phyloP scores from a whole-genome alignment of 192 early-diverging fungal species.

The Gryganskiella cystojenkinii region DNA sequence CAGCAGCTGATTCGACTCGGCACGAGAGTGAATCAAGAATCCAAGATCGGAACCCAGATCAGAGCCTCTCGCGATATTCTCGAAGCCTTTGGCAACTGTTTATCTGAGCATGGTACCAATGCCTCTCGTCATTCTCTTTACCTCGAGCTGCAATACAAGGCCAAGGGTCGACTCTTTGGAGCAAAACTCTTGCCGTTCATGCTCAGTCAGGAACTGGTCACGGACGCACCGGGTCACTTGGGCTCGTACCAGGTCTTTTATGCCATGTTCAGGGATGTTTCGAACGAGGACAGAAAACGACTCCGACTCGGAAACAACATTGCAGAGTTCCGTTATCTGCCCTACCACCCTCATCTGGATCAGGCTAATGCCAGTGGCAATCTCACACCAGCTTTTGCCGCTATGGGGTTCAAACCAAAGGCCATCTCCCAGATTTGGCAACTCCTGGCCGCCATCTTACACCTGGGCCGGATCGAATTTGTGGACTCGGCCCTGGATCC shows the following conservation, averaged over 20 bases:
- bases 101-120: constrained; percentile 68
- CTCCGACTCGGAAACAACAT: constrained; percentile 69
- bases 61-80: constrained; percentile 75
- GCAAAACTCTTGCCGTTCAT: constrained; percentile 78
- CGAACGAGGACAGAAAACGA: constrained; percentile 72
- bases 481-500: constrained; percentile 66
- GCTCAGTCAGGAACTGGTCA: constrained; percentile 74
- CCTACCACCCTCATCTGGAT: constrained; percentile 51
- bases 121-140: constrained; percentile 84
- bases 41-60: constrained; percentile 80
- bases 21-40: constrained; percentile 73
- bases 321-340: constrained; percentile 37
- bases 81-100: constrained; percentile 82
- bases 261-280: constrained; percentile 78
- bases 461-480: constrained; percentile 91
- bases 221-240: constrained; percentile 64
- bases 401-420: constrained; percentile 72
- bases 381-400: constrained; percentile 70
- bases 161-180: constrained; percentile 85
- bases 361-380: constrained; percentile 68
- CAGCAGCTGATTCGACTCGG: constrained; percentile 81
- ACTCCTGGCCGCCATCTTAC: constrained; percentile 87
- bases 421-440: constrained; percentile 86
- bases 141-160: constrained; percentile 91
- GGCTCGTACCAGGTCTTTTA: constrained; percentile 84